Evolutionary conservation across 106 monocot species (phyloP), one percentile per base, ranked within the genome.

Genomic region (Dioscorea dumetorum): DNA sequence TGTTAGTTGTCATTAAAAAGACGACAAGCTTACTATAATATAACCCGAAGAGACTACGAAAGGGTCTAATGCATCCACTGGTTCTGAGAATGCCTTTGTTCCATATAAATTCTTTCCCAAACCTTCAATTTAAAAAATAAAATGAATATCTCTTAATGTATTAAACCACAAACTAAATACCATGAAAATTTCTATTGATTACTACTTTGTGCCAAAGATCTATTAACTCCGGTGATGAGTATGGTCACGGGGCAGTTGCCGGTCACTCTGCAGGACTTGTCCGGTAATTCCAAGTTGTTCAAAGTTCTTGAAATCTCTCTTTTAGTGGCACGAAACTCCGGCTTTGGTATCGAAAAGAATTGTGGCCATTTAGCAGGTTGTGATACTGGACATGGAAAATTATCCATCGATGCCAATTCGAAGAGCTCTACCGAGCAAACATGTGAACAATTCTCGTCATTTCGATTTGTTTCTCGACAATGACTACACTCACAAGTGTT

Each of bases 141-240:
- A 21, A 49, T 8, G 28, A 28, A 28, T 14, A 24, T 8, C 0
- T 28, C 16, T 15, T 48, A 12, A 48, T 49, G 0, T 17, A 23
- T 3, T 8, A 2, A 24, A n/a, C 4, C 24, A 24, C n/a, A n/a
- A n/a, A 14, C 18, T 20, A 22, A 18, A 13, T 67, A 5, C 4
- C 1, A 5, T n/a, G n/a, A 65, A 48, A n/a, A 48, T 61, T 61
- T 24, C 22, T 2, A 1, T 24, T 11, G 28, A 4, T 17, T 20
- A 68, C 48, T 67, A 80, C 80, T 72, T 18, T 49, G 28, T 13
- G 76, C 24, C n/a, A 76, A 51, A n/a, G 67, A 24, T 41, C n/a
- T 34, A 35, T 80, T 72, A 18, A 17, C 12, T 22, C 80, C 80
- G 5, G 80, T 72, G 67, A 80, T 49, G 8, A 76, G 72, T 10